phyloP scores from a whole-genome alignment of 1,139 yeast genomes.

The Suhomyces bribrorum region DNA sequence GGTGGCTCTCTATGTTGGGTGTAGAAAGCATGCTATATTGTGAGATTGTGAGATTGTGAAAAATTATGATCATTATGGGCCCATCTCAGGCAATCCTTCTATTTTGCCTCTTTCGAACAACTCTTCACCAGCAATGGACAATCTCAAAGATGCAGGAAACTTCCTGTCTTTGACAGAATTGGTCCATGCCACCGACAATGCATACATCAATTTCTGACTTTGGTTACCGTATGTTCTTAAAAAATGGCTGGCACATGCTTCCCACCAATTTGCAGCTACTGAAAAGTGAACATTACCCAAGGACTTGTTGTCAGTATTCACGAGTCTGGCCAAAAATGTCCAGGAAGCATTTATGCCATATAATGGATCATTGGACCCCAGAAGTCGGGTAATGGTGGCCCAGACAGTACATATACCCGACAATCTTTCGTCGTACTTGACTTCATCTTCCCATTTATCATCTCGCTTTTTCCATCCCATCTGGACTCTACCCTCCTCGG shows the following conservation, averaged over 20 bases:
- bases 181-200: constrained; percentile 53
- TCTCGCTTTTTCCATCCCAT: constrained; percentile 83
- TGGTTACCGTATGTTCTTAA: constrained; percentile 64
- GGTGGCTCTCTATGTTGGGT: no score
- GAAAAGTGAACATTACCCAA: constrained; percentile 71
- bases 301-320: constrained; percentile 53
- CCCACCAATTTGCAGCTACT: constrained; percentile 89
- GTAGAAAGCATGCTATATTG: no score
- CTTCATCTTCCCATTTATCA: constrained; percentile 74
- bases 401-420: constrained; percentile 83
- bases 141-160: constrained; percentile 76
- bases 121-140: constrained; percentile 76
- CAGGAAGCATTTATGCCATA: constrained; percentile 57
- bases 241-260: constrained; percentile 66
- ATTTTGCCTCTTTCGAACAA: constrained; percentile 53
- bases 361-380: constrained; percentile 18
- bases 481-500: constrained; percentile 76
- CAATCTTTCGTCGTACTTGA: constrained; percentile 78
- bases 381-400: constrained; percentile 63
- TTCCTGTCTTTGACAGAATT: constrained; percentile 46
- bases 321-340: constrained; percentile 68
- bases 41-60: no score
- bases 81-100: constrained; percentile 55
- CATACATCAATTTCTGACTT: constrained; percentile 58
- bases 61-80: no score